Conservation (phyloP, 805 yeast genomes). For the Blastobotrys attinorum region DNA sequence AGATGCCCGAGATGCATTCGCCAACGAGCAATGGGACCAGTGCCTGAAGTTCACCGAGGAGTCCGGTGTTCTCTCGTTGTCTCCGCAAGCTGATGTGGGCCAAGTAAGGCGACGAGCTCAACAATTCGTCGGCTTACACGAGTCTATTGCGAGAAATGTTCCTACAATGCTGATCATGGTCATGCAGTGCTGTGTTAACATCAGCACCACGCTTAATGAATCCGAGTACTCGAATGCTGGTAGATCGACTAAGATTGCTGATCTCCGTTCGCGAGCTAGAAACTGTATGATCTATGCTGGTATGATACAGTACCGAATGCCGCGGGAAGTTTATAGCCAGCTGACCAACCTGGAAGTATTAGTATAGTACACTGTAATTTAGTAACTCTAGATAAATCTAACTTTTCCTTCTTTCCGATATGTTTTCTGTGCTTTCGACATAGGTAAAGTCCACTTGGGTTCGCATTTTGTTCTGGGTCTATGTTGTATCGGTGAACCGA, state of each 20-base stretch:
- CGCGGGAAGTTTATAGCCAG: constrained; percentile 61
- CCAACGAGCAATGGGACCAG: constrained; percentile 49
- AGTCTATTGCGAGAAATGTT: constrained; percentile 64
- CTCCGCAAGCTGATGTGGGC: constrained; percentile 37
- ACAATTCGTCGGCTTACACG: constrained; percentile 57
- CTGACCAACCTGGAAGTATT: constrained; percentile 50
- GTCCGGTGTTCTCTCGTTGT: constrained; percentile 60
- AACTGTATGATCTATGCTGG: constrained; percentile 91
- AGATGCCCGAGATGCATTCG: constrained; percentile 53
- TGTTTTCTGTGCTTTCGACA: no score
- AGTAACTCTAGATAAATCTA: no score
- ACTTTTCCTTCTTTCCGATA: not conserved
- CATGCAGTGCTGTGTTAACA: constrained; percentile 65
- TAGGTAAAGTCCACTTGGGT: no score
- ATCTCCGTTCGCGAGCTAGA: constrained; percentile 57
- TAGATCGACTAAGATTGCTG: constrained; percentile 46
- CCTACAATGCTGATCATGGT: constrained; percentile 74
- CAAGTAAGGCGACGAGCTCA: constrained; percentile 62
- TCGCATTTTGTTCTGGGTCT: no score
- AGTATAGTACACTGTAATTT: constrained; percentile 7
- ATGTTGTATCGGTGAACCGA: no score
- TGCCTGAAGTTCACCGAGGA: constrained; percentile 49
- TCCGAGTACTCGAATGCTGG: constrained; percentile 38
- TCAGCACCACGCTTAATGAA: constrained; percentile 33
- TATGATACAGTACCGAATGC: constrained; percentile 20